Percentiles rank a stretch among this genome's conserved stretches.
These are phyloP conservation scores for Coemansia sp. DNA, from an alignment of 192 early-diverging fungal genomes.

Conservation along the genomic window DNA sequence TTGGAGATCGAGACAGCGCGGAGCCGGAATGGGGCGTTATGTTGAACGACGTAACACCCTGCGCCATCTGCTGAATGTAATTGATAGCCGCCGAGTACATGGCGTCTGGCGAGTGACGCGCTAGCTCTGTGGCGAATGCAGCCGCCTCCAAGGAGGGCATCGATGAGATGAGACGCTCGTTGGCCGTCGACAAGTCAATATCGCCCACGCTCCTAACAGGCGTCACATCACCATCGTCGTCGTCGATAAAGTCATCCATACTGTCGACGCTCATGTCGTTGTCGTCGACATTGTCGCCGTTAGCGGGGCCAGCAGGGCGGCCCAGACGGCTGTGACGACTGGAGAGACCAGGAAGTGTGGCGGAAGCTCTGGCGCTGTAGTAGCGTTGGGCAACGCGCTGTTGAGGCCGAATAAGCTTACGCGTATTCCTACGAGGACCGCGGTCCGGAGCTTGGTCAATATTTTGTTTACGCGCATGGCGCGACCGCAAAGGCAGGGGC, in stretches of 20 bases:
- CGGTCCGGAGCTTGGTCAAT: not conserved
- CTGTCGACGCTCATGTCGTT: constrained; percentile 22
- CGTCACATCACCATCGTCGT: not conserved
- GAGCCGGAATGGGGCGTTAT: too few species aligned
- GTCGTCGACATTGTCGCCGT: not conserved
- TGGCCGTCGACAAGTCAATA: not conserved
- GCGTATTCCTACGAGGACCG: not conserved
- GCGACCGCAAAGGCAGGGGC: constrained; percentile 6
- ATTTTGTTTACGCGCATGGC: not conserved
- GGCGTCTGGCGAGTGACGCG: constrained; percentile 2
- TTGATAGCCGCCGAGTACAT: constrained; percentile 3
- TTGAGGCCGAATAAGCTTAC: not conserved
- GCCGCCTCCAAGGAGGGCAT: not conserved
- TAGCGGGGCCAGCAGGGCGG: not conserved
- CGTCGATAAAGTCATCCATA: constrained; percentile 56
- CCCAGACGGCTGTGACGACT: not conserved
- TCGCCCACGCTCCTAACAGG: not conserved
- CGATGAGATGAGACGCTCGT: not conserved
- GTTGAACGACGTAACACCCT: not conserved
- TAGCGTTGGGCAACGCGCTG: not conserved
- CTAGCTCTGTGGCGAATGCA: not conserved
- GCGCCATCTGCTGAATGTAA: constrained; percentile 18
- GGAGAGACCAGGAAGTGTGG: not conserved
- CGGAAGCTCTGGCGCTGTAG: not conserved
- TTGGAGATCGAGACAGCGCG: too few species aligned